Conservation (phyloP, 1,284 basidiomycete genomes). For the Ustilago cynodontis region DNA sequence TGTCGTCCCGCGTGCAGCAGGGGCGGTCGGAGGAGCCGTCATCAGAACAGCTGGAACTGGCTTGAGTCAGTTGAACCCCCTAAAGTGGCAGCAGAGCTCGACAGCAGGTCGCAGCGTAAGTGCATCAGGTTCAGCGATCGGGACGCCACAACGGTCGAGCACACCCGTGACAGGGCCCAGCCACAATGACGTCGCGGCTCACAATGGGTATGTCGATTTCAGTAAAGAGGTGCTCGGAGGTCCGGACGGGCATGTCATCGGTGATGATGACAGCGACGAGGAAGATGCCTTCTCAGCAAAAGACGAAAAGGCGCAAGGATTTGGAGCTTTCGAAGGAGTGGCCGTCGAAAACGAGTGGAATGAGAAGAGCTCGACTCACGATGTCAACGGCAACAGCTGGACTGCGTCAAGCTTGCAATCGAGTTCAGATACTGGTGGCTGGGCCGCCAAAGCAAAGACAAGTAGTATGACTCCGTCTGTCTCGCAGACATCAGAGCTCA, state of each 20-base stretch:
- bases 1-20: slow-evolving; percentile 88
- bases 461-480: background rate
- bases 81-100: slow-evolving; percentile 53
- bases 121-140: slow-evolving; percentile 9
- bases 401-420: slow-evolving; percentile 5
- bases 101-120: slow-evolving; percentile 19
- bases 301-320: slow-evolving; percentile 8
- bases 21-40: slow-evolving; percentile 72
- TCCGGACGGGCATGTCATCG: slow-evolving; percentile 36
- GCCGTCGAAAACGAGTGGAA: slow-evolving; percentile 40
- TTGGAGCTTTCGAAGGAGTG: slow-evolving; percentile 8
- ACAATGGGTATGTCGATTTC: slow-evolving; percentile 59
- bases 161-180: slow-evolving; percentile 9
- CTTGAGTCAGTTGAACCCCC: slow-evolving; percentile 54
- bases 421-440: slow-evolving; percentile 6
- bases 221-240: slow-evolving; percentile 48
- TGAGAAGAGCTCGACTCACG: slow-evolving; percentile 25
- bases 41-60: slow-evolving; percentile 58
- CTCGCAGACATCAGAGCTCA: background rate
- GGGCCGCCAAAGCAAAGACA: slow-evolving; percentile 5
- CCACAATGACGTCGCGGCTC: slow-evolving; percentile 5
- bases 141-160: slow-evolving; percentile 15
- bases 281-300: slow-evolving; percentile 7
- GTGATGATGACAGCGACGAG: slow-evolving; percentile 44
- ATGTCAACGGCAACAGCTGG: slow-evolving; percentile 20